phyloP scores from a whole-genome alignment of 2,329 filamentous ascomycete genomes.

The Pyrenophora seminiperda region DNA sequence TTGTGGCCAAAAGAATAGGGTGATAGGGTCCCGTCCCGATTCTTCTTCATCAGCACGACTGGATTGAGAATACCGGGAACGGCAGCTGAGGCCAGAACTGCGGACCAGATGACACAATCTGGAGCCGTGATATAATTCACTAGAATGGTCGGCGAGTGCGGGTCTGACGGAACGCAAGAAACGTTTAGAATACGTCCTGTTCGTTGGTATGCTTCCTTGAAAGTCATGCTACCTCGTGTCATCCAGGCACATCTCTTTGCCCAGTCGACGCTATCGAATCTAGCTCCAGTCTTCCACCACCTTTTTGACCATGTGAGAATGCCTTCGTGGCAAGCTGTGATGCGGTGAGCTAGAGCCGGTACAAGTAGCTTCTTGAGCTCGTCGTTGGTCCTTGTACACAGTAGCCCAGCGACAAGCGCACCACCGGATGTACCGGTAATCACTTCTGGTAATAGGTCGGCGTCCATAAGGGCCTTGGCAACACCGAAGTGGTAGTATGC shows the following conservation, averaged over 20 bases:
- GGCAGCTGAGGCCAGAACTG: conserved; percentile 90
- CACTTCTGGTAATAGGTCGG: conserved; percentile 83
- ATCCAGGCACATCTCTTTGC: conserved; percentile 86
- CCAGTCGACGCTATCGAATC: conserved; percentile 95
- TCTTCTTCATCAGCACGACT: conserved; percentile 90
- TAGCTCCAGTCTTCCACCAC: conserved; percentile 91
- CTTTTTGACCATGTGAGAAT: conserved; percentile 76
- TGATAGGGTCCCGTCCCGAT: conserved; percentile 72
- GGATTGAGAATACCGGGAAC: conserved; percentile 96
- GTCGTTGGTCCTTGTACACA: conserved; percentile 88
- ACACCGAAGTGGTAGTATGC: conserved; percentile 98
- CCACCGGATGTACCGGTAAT: conserved; percentile 97
- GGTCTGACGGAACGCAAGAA: conserved; percentile 92
- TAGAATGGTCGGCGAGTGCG: conserved; percentile 87
- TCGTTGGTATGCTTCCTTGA: conserved; percentile 89
- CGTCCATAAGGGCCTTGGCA: conserved; percentile 84
- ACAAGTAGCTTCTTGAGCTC: conserved; percentile 85
- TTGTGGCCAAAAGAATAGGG: conserved; percentile 98
- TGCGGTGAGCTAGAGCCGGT: conserved; percentile 81
- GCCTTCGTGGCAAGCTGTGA: conserved; percentile 82
- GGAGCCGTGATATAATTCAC: conserved; percentile 95
- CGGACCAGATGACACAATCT: conserved; percentile 98
- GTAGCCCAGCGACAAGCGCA: conserved; percentile 82
- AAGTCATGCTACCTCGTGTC: conserved; percentile 87
- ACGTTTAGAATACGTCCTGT: conserved; percentile 96